Evolutionary conservation across 306 rosid genomes (phyloP), one percentile per base, ranked within the genome.

Genomic region (Comarum palustre): DNA sequence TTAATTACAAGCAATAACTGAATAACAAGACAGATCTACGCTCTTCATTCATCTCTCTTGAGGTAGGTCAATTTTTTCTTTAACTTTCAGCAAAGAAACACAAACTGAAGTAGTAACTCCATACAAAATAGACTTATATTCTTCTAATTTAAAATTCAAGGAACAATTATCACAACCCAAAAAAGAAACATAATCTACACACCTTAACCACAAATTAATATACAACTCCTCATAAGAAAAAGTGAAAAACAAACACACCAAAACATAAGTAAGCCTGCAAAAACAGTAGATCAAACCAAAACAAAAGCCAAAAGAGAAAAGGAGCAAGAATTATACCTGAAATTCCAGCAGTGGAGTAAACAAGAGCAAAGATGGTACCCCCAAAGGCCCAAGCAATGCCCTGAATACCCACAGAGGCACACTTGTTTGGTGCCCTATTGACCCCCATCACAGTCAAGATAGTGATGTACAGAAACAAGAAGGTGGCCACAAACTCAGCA

Each of bases 361-460:
- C 84, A 77, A 83, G 82, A 52, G 86, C 86, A 70, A 83, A 79
- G 62, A 83, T 83, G 79, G 75, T 83, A 17, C 86, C 86, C 27
- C 86, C 86, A 60, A 83, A 83, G 61, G 86, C 86, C 86, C 86
- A 83, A 22, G 86, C 86, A 54, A 83, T 79, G 48, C 86, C 83
- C 76, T 79, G 86, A 61, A 68, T 19, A 15, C 86, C 84, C 36
- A 83, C 82, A 63, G 84, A 20, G 20, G 81, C 74, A 71, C 86
- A 83, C 74, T 68, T 79, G 66, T 16, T 76, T 19, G 72, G 74
- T 6, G 74, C 27, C 24, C 71, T 79, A 0, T 32, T 14, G 22
- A 65, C 72, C 17, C 85, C 85, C 87, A 84, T 84, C 16, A 80
- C 81, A 62, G 87, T 84, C 75, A 84, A 70, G 17, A 84, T 19